phyloP scores from a whole-genome alignment of 768 basidiomycete genomes.

The Lactarius indigo region DNA sequence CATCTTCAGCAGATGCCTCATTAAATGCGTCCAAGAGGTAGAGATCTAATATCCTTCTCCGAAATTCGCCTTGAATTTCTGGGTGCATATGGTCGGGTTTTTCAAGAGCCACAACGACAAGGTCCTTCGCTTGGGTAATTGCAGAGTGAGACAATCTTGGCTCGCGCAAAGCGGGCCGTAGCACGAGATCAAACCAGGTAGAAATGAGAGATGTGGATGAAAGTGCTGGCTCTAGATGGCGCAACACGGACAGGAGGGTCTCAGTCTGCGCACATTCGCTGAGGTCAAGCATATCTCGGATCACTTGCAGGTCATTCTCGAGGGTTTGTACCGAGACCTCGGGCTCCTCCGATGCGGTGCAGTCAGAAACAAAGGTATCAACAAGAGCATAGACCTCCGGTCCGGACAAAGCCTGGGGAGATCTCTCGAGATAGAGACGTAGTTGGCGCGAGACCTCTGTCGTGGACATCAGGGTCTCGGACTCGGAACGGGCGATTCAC shows the following conservation, averaged over 20 bases:
- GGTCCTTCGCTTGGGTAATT: slow-evolving; percentile 64
- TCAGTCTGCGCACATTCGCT: slow-evolving; percentile 59
- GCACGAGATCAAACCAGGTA: slow-evolving; percentile 76
- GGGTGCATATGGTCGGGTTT: slow-evolving; percentile 40
- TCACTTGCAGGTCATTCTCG: slow-evolving; percentile 63
- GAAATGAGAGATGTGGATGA: slow-evolving; percentile 65
- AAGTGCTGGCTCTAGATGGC: slow-evolving; percentile 58
- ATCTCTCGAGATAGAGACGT: slow-evolving; percentile 53
- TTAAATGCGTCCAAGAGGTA: slow-evolving; percentile 76
- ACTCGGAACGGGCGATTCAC: neutral
- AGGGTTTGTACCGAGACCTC: slow-evolving; percentile 45
- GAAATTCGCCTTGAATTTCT: slow-evolving; percentile 61
- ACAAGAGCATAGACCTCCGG: slow-evolving; percentile 46
- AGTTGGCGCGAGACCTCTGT: slow-evolving; percentile 48
- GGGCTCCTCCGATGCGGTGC: slow-evolving; percentile 44
- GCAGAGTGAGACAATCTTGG: slow-evolving; percentile 58
- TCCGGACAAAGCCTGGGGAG: slow-evolving; percentile 48
- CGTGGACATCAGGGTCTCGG: slow-evolving; percentile 32
- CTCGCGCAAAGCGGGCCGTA: slow-evolving; percentile 75
- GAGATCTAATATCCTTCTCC: slow-evolving; percentile 65
- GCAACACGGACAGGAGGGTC: slow-evolving; percentile 61
- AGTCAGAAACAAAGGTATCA: slow-evolving; percentile 55
- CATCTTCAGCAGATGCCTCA: slow-evolving; percentile 68
- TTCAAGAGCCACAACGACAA: slow-evolving; percentile 61
- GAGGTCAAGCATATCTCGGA: slow-evolving; percentile 63